Base-by-base conservation (phyloP, 805 yeast species). In the Wickerhamomyces ciferrii region DNA sequence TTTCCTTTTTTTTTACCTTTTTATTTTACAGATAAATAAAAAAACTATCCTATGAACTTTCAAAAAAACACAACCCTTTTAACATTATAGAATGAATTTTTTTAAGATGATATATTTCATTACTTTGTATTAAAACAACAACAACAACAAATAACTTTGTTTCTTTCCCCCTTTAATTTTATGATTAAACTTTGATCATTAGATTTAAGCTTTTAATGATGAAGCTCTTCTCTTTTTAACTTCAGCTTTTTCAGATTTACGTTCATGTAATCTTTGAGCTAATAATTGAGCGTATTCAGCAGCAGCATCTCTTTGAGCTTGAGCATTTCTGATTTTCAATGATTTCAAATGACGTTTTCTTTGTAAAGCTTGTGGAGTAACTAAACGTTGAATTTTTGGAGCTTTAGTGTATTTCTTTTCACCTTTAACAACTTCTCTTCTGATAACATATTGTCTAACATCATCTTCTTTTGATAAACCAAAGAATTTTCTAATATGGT, bases 171-270 rank as follows among this genome's bases (percentile, higher is more conserved):
- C 35, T 17, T 35, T 15, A 5, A 11, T 11, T 35, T 15, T 35
- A 20, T 14, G 20, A n/a, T 13, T 9, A 37, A 37, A 9, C 17
- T 9, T 21, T 37, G n/a, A n/a, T 37, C 11, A 34, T 18, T 3
- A 25, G 46, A 56, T 53, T 76, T 81, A 84, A 81, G 91, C 90
- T 79, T 86, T 89, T 75, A 94, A 84, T 66, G 98, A 94, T 68
- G 97, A 91, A 75, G 99, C 98, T 84, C 99, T 90, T 87, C 97
- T 90, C 96, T 92, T 92, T 82, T 87, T 90, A 78, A 87, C 83
- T 82, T 90, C 97, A 78, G 96, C 97, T 81, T 82, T 88, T 79
- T 89, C 96, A 72, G 95, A 92, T 83, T 92, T 92, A 81, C 91
- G 89, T 79, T 92, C 97, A 76, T 89, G 87, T 75, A 92, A 86